Evolutionary conservation across 2,329 filamentous ascomycete species (phyloP), one percentile per base, ranked within the genome.

Genomic region (Uncinocarpus reesii): DNA sequence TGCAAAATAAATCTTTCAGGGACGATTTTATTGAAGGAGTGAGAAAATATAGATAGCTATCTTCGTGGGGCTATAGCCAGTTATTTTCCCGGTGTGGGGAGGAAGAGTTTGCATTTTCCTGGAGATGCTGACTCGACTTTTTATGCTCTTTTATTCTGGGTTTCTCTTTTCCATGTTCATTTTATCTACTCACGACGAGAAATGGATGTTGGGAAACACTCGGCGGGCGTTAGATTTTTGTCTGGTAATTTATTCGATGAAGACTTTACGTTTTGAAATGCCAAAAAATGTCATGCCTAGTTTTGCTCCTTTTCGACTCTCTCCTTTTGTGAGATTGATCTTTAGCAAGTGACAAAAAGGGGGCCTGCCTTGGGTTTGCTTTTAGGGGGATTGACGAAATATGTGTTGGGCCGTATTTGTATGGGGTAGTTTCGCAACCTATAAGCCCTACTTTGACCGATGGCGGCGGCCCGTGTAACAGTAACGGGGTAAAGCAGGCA

Each of bases 1-100:
- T 59, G 71, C 71, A 47, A 74, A 73, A 66, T 74, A 67, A 65
- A 34, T 28, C 42, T 47, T 11, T 21, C n/a, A 24, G 20, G 20
- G 20, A 20, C 8, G 11, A 15, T 42, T 40, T 50, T 16, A 1
- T 41, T 16, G 7, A 26, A 36, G 36, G 37, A 41, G 35, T 21
- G 29, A 34, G 29, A 11, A n/a, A 13, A 26, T 20, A 41, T 40
- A 47, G 26, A 35, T 26, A 32, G n/a, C 26, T n/a, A 24, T 36
- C 15, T 38, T 18, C n/a, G 6, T 16, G 24, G n/a, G n/a, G n/a
- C n/a, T 26, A 10, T 10, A 26, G 26, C 18, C 21, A 41, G 36
- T 15, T 34, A 24, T 20, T n/a, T n/a, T n/a, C n/a, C 34, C 23
- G 36, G 24, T 21, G 13, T 10, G 45, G n/a, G n/a, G 36, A 34